Conservation (phyloP, 1,139 yeast species). For the Nakaseomyces glabratus region DNA sequence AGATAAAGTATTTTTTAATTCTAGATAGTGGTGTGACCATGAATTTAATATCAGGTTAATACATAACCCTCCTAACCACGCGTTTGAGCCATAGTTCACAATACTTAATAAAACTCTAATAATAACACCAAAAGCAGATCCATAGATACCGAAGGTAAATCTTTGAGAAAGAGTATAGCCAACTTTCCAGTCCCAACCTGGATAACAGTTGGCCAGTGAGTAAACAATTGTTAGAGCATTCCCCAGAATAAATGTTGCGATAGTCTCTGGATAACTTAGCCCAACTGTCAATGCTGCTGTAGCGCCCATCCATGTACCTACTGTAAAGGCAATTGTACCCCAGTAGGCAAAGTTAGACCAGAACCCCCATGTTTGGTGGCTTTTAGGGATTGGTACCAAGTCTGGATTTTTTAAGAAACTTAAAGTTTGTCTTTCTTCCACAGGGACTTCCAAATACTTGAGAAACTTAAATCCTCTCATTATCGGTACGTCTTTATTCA, state of each 20-base stretch:
- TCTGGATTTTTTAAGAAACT: conserved; percentile 33
- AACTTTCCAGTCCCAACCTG: conserved; percentile 39
- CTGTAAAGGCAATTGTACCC: conserved; percentile 35
- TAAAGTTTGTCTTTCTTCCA: conserved; percentile 27
- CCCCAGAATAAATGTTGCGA: conserved; percentile 37
- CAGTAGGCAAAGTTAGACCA: conserved; percentile 37
- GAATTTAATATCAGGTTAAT: conserved; percentile 32
- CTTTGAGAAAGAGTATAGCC: conserved; percentile 41
- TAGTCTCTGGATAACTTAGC: conserved; percentile 35
- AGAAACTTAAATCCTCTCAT: conserved; percentile 9
- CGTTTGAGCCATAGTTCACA: conserved; percentile 37
- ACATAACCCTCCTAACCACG: conserved; percentile 37
- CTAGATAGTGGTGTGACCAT: conserved; percentile 33
- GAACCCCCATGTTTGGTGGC: conserved; percentile 35
- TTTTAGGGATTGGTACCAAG: conserved; percentile 32
- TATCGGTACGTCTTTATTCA: no score
- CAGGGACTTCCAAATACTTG: conserved; percentile 29
- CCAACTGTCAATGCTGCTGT: conserved; percentile 36
- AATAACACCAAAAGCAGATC: conserved; percentile 36
- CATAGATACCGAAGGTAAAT: conserved; percentile 39
- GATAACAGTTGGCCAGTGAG: conserved; percentile 37
- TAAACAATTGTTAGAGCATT: conserved; percentile 34
- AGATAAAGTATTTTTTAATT: conserved; percentile 32
- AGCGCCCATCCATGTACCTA: conserved; percentile 38
- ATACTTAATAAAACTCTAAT: conserved; percentile 37